Evolutionary conservation across 2,329 filamentous ascomycete genomes (phyloP).

Genomic region (Colletotrichum tropicale): DNA sequence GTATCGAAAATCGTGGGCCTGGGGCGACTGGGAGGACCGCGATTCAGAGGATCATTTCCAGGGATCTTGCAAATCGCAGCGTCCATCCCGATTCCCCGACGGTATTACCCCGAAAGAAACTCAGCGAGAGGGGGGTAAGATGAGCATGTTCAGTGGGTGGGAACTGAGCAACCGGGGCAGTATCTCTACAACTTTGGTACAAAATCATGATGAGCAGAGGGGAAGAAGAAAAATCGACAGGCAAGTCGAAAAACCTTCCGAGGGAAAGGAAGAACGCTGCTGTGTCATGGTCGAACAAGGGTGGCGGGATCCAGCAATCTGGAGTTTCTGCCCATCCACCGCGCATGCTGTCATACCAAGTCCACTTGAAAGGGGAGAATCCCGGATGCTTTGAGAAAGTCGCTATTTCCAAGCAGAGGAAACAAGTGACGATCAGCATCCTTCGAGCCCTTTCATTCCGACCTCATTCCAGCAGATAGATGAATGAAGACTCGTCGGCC

Average conservation of each 20-base stretch:
- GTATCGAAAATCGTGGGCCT: constrained; percentile 10
- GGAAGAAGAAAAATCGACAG: not conserved
- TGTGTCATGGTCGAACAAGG: not conserved
- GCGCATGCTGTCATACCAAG: constrained; percentile 2
- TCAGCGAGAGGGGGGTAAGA: not conserved
- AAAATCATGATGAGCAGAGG: not conserved
- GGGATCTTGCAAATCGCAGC: constrained; percentile 22
- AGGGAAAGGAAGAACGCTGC: not conserved
- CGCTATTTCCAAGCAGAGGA: not conserved
- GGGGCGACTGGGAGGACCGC: constrained; percentile 1
- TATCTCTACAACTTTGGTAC: not conserved
- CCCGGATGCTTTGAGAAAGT: not conserved
- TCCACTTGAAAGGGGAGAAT: constrained; percentile 1
- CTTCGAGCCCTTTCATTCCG: constrained; percentile 1
- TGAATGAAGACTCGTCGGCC: not conserved
- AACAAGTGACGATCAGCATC: constrained; percentile 18
- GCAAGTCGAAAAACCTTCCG: not conserved
- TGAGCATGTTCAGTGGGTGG: not conserved
- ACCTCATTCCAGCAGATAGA: constrained; percentile 12
- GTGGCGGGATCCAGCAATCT: not conserved
- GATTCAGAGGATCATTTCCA: constrained; percentile 21
- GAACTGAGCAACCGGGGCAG: not conserved
- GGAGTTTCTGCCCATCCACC: constrained; percentile 6
- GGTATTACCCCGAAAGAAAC: not conserved
- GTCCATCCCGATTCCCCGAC: constrained; percentile 15